Evolutionary conservation across 2,329 filamentous ascomycete genomes (phyloP).

Genomic region (Alternaria arbusti): DNA sequence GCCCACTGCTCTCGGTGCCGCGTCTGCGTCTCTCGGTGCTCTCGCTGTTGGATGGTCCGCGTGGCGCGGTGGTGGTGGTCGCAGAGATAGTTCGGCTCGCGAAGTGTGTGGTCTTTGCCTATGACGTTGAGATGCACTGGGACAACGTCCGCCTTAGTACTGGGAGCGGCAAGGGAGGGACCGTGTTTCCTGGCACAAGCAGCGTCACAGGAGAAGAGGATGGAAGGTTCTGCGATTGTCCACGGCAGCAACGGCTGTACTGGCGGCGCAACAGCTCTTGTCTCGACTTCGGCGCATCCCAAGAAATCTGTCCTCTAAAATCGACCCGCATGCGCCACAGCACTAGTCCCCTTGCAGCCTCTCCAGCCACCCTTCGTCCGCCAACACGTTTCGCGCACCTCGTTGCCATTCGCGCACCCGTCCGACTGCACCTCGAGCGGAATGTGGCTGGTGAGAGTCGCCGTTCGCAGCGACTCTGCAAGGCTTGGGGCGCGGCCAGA

Average conservation of each 20-base stretch:
- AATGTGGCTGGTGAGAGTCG: background rate
- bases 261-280: slow-evolving; percentile 14
- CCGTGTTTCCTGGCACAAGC: slow-evolving; percentile 4
- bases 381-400: slow-evolving; percentile 5
- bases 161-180: background rate
- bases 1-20: slow-evolving; percentile 14
- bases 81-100: background rate
- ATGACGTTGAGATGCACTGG: slow-evolving; percentile 6
- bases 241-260: slow-evolving; percentile 11
- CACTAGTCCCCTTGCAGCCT: slow-evolving; percentile 5
- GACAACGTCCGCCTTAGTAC: background rate
- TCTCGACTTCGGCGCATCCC: slow-evolving; percentile 11
- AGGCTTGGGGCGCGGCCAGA: background rate
- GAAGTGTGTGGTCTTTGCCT: background rate
- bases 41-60: background rate
- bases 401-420: background rate
- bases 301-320: slow-evolving; percentile 20
- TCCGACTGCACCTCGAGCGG: background rate
- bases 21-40: background rate
- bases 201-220: slow-evolving; percentile 1
- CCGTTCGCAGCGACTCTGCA: background rate
- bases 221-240: slow-evolving; percentile 10
- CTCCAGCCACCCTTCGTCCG: slow-evolving; percentile 10
- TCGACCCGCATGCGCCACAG: slow-evolving; percentile 15
- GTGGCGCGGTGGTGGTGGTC: slow-evolving; percentile 4